phyloP scores from a whole-genome alignment of 176 grass and related monocot species.

The Urochloa ruziziensis region DNA sequence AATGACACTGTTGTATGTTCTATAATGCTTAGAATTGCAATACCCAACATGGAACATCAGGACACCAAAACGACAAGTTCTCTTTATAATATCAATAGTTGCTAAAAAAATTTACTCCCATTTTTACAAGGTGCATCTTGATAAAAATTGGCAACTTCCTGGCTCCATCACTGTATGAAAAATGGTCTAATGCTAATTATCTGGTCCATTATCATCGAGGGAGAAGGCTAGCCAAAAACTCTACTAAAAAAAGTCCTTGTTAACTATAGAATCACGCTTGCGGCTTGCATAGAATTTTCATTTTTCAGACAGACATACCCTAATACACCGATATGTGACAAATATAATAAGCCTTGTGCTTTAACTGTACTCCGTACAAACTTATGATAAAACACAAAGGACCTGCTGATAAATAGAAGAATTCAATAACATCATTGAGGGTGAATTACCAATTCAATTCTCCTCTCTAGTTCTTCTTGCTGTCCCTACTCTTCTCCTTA shows the following conservation, averaged over 20 bases:
- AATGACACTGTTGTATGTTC: not conserved
- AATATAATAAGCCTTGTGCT: slow-evolving; percentile 2
- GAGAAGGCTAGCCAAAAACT: not conserved
- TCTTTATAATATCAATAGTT: not conserved
- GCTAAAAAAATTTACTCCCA: not conserved
- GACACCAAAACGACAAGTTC: not conserved
- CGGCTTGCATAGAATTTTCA: not conserved
- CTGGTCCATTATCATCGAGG: not conserved
- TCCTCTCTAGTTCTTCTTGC: slow-evolving; percentile 27
- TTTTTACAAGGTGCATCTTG: not conserved
- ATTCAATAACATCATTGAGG: not conserved
- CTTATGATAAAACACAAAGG: not conserved
- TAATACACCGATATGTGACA: not conserved
- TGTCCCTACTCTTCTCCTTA: slow-evolving; percentile 35
- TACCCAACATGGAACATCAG: not conserved
- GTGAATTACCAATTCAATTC: slow-evolving; percentile 30
- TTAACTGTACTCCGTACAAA: slow-evolving; percentile 1
- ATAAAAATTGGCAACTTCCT: not conserved
- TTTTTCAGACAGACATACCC: not conserved
- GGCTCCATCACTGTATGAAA: not conserved
- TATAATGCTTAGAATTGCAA: not conserved
- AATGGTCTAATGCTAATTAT: not conserved
- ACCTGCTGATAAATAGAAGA: not conserved
- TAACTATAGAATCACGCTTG: not conserved
- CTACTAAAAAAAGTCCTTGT: not conserved